These are phyloP conservation scores for Alternaria brassicae DNA, from an alignment of 2,329 filamentous ascomycete genomes.

Conservation along the genomic window DNA sequence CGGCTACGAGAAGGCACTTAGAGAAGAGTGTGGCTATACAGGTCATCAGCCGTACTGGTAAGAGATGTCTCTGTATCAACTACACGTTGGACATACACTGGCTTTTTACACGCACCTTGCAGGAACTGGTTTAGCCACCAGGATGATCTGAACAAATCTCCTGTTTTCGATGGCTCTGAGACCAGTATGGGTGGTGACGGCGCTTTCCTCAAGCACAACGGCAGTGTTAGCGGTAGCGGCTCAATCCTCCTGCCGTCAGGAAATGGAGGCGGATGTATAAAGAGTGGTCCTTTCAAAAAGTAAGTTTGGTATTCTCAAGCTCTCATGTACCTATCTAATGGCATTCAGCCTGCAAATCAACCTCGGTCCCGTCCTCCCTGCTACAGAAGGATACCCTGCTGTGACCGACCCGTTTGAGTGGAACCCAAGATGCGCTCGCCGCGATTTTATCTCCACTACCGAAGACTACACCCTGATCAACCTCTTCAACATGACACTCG, in stretches of 20 bases:
- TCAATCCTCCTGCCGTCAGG: slow-evolving; percentile 19
- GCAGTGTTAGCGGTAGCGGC: slow-evolving; percentile 23
- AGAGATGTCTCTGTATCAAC: too few species aligned
- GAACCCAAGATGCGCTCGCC: slow-evolving; percentile 45
- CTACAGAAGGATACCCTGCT: slow-evolving; percentile 16
- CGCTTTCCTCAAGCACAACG: slow-evolving; percentile 7
- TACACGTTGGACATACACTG: too few species aligned
- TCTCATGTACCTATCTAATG: neutral
- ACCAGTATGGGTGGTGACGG: slow-evolving; percentile 49
- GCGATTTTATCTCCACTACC: slow-evolving; percentile 41
- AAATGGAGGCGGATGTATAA: slow-evolving; percentile 34
- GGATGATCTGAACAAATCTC: slow-evolving; percentile 37
- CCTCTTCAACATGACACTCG: slow-evolving; percentile 56
- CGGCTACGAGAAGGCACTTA: slow-evolving; percentile 48
- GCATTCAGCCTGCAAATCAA: slow-evolving; percentile 21
- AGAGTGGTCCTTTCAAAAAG: slow-evolving; percentile 35
- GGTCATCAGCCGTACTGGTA: slow-evolving; percentile 55
- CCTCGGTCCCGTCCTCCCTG: slow-evolving; percentile 28
- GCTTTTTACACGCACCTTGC: too few species aligned
- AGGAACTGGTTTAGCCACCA: slow-evolving; percentile 54
- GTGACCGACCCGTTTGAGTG: slow-evolving; percentile 20
- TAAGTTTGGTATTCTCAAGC: slow-evolving; percentile 15
- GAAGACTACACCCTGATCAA: slow-evolving; percentile 39
- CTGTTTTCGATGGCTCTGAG: slow-evolving; percentile 35
- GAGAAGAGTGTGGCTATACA: slow-evolving; percentile 50